Conservation (phyloP, 2,329 filamentous ascomycete genomes). For the Colletotrichum scovillei region DNA sequence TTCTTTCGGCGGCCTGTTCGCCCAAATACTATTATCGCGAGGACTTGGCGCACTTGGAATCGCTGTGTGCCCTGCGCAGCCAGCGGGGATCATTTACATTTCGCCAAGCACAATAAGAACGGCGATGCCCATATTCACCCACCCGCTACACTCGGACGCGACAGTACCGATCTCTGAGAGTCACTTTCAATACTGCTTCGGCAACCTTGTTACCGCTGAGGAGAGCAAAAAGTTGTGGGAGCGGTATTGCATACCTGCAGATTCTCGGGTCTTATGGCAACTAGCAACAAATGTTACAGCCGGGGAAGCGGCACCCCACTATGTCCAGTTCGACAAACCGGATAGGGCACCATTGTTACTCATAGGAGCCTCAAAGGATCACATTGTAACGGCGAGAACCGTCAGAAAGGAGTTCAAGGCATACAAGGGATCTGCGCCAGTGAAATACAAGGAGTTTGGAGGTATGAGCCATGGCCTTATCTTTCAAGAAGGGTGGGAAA, state of each 20-base stretch:
- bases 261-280: constrained; percentile 39
- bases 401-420: constrained; percentile 37
- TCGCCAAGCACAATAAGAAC: constrained; percentile 36
- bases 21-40: constrained; percentile 37
- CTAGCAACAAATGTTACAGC: constrained; percentile 28
- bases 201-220: constrained; percentile 34
- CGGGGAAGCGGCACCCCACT: constrained; percentile 21
- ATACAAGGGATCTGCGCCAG: constrained; percentile 33
- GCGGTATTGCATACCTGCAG: constrained; percentile 38
- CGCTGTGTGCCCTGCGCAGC: constrained; percentile 37
- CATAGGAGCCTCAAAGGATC: constrained; percentile 37
- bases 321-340: constrained; percentile 32
- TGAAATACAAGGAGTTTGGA: constrained; percentile 38
- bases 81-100: constrained; percentile 37
- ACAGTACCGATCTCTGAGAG: constrained; percentile 35
- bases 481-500: constrained; percentile 38
- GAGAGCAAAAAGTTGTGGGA: constrained; percentile 37
- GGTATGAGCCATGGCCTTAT: constrained; percentile 38
- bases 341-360: constrained; percentile 34
- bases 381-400: constrained; percentile 36
- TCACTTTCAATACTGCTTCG: constrained; percentile 40
- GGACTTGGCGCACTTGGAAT: constrained; percentile 37
- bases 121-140: constrained; percentile 32
- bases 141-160: constrained; percentile 35
- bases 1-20: constrained; percentile 40